Base-by-base conservation (phyloP, 2,329 filamentous ascomycete genomes). In the Coniochaeta ligniaria region DNA sequence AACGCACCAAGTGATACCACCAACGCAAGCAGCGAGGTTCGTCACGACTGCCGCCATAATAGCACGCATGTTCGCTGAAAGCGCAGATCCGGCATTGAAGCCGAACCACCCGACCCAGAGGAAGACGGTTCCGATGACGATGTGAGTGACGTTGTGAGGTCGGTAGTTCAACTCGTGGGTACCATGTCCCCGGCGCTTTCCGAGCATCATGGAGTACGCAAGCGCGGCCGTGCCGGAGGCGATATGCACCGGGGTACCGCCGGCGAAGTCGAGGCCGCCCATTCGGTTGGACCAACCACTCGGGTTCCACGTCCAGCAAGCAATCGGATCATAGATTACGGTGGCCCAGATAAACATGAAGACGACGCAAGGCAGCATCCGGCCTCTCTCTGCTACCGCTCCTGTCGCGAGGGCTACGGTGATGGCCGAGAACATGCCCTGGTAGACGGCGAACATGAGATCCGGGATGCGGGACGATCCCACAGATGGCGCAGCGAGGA, bases 21-120 rank as follows among this genome's bases (percentile, higher is more conserved):
- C 92, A 9, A 92, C 85, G 62, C 89, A 91, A 38, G 92, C 92
- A 26, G 92, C 88, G 33, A 96, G 78, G 72, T 96, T 95, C 59
- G 92, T 96, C 50, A 94, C 90, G 1, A 94, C 81, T 12, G 89
- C 90, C 52, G 92, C 92, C 87, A 96, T 92, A 67, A 96, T 83
- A 52, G 91, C 91, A 57, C 92, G 88, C 70, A 96, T 75, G 73
- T 95, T 96, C 58, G 91, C 91, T 57, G 87, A 81, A 60, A 95
- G 79, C 16, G 91, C 92, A 17, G 89, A 92, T 65, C 92, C 92
- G 57, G 90, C 91, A 69, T 96, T 96, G 85, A 96, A 96, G 56
- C 92, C 92, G 70, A 96, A 96, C 92, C 92, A 96, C 59, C 92
- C 92, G 17, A 96, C 90, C 92, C 92, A 96, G 17, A 96, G 86